Base-by-base conservation (phyloP, 345 rosid genomes). In the Rhodamnia argentea region DNA sequence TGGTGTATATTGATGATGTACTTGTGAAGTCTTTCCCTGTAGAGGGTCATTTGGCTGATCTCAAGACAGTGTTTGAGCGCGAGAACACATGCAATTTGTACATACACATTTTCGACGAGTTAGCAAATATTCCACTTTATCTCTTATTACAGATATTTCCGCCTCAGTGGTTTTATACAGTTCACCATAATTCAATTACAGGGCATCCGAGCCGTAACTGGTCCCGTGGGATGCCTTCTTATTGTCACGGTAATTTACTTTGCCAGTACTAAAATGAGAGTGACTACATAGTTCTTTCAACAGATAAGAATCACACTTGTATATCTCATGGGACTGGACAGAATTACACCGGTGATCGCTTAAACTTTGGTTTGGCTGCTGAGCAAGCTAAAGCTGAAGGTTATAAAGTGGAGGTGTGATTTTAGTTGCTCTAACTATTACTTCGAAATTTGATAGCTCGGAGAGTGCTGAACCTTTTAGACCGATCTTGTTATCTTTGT, bases 371-470 rank as follows among this genome's bases (percentile, higher is more conserved):
- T 88, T 90, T 97, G 93, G 99, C 99, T 83, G 99, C 98, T 83
- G 99, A 97, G 92, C 99, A 94, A 94, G 99, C 99, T 86, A 96
- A 95, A 91, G 93, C 98, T 86, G 99, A 97, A 92, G 99, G 99
- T 88, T 97, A 93, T 88, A 92, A 95, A 92, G 92, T 97, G 59
- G 99, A 97, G 96, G 99, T 97, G 91, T 85, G 84, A 44, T 81
- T 60, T 82, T 52, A 23, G 81, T 26, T 86, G 10, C 58, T 57
- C 81, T 84, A 56, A 22, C 24, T 6, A 37, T 56, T n/a, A 32
- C 51, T 82, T 40, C 10, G 9, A 54, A 59, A 59, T 70, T 42
- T 53, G 40, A 42, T 57, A n/a, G 11, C 53, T 32, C 15, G 9
- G 58, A 29, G 47, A 81, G 74, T n/a, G 57, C 86, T 74, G 47